Base-by-base conservation (phyloP, 2,329 filamentous ascomycete species). In the Microdochium bolleyi region DNA sequence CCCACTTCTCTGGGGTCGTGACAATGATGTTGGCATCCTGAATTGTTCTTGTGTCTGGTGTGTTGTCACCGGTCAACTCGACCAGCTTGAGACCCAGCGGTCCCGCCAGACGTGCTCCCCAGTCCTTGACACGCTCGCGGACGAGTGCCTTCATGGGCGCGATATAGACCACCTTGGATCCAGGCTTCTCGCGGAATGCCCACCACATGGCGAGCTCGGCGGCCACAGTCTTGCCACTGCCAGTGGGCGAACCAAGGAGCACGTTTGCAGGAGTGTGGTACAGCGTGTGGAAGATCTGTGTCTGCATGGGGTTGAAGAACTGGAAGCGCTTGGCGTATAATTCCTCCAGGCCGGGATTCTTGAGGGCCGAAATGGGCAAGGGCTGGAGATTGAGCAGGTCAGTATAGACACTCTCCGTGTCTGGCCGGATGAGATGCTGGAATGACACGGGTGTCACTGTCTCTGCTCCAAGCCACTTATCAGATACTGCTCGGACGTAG, bases 1-100 rank as follows among this genome's bases (percentile, higher is more conserved):
- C 95, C 94, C 94, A 99, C 68, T 99, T 99, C 72, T 99, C 94
- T n/a, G 94, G 95, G 0, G 95, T 99, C 0, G 94, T 99, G 62
- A 99, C 91, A 62, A 99, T 99, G 56, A 99, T 90, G 66, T 99
- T 94, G 3, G 94, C 94, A 65, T 97, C 88, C 60, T 92, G 84
- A 61, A 99, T 99, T 0, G 92, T 96, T 50, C 90, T 81, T 1
- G 94, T 99, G 65, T 99, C 94, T 0, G 95, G 95, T 0, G 95
- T 99, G 64, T 97, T 99, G 73, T 99, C 94, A 75, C 88, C 92
- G 13, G 95, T 99, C 73, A 99, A 75, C 70, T 99, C 94, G 16
- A 99, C 94, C 21, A 99, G 76, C 69, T 90, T 95, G 57, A 97
- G 68, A 0, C 92, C 91, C 73, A 97, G 84, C 1, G 91, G 89